Percentiles rank a stretch among this genome's conserved stretches.
Evolutionary conservation across 176 grass and related monocot species (phyloP).

Genomic region (Zea mays): Zm-B73-REFERENCE-NAM-5.0 NC_050097.1:2926001-2926500

Average conservation of each 20-base stretch:
- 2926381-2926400: constrained; percentile 77
- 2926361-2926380: constrained; percentile 72
- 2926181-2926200: constrained; percentile 45
- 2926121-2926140: not conserved
- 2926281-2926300: not conserved
- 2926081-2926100: constrained; percentile 73
- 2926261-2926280: not conserved
- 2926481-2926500: not conserved
- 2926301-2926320: not conserved
- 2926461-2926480: not conserved
- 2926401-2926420: constrained; percentile 77
- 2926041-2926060: constrained; percentile 77
- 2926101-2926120: constrained; percentile 16
- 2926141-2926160: not conserved
- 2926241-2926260: constrained; percentile 75
- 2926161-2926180: not conserved
- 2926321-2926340: constrained; percentile 9
- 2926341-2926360: not conserved
- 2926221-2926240: constrained; percentile 71
- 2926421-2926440: constrained; percentile 67
- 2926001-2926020: not conserved
- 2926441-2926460: not conserved
- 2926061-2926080: constrained; percentile 81
- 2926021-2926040: constrained; percentile 1
- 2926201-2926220: constrained; percentile 55